Evolutionary conservation across 1,139 yeast species (phyloP).

Genomic region (Blastobotrys ciferrii): DNA sequence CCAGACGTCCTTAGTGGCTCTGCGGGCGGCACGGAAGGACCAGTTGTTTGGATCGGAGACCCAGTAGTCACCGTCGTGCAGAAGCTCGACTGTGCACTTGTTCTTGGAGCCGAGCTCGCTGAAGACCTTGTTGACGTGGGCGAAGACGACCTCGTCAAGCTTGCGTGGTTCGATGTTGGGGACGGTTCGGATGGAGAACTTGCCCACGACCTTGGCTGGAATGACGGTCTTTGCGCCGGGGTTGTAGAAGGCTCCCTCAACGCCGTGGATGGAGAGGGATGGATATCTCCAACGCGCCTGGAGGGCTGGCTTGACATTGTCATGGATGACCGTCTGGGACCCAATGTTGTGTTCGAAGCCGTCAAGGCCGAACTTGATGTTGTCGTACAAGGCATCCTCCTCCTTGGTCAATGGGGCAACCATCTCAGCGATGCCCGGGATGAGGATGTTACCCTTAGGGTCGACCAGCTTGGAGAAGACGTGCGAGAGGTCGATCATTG

Average conservation of each 20-base stretch:
- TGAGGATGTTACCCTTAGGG: constrained; percentile 72
- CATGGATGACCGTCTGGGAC: constrained; percentile 74
- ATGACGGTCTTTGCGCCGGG: constrained; percentile 98
- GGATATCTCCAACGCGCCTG: constrained; percentile 99
- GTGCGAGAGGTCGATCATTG: constrained; percentile 88
- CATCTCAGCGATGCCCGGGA: constrained; percentile 90
- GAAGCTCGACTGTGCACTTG: constrained; percentile 64
- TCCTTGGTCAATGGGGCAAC: constrained; percentile 84
- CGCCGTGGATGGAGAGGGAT: constrained; percentile 90
- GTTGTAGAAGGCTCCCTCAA: constrained; percentile 95
- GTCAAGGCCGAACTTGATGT: constrained; percentile 77
- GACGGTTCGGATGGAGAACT: constrained; percentile 94
- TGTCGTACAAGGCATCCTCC: constrained; percentile 77
- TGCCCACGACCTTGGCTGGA: constrained; percentile 91
- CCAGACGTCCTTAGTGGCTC: constrained; percentile 94
- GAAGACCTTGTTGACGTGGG: constrained; percentile 66
- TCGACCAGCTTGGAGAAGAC: constrained; percentile 70
- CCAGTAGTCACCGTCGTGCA: constrained; percentile 97
- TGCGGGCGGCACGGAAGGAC: constrained; percentile 88
- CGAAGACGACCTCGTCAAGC: constrained; percentile 72
- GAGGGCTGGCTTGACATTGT: constrained; percentile 76
- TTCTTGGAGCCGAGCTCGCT: constrained; percentile 72
- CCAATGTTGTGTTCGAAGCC: constrained; percentile 91
- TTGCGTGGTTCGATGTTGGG: constrained; percentile 84
- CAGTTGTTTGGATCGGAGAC: constrained; percentile 90